These are phyloP conservation scores for Ramalina peruviana DNA, from an alignment of 495 filamentous ascomycete genomes.

Conservation along the genomic window DNA sequence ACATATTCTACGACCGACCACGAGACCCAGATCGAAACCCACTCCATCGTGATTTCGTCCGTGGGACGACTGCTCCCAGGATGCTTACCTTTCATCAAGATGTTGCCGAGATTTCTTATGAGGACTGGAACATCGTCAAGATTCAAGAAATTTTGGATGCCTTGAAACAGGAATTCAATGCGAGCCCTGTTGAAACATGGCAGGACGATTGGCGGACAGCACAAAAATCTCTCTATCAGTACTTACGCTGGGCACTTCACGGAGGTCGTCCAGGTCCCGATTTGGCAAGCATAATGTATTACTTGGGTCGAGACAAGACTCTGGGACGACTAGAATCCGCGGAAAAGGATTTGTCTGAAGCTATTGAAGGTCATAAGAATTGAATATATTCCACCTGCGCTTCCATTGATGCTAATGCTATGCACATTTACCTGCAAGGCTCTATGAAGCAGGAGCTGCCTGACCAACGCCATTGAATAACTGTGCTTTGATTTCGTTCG, in stretches of 20 bases:
- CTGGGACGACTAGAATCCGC: slow-evolving; percentile 40
- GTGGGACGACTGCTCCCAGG: neutral
- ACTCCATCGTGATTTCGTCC: neutral
- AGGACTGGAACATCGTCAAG: slow-evolving; percentile 9
- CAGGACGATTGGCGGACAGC: slow-evolving; percentile 12
- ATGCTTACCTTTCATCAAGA: neutral
- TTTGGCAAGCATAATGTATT: slow-evolving; percentile 41
- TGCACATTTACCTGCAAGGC: neutral
- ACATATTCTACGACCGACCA: slow-evolving; percentile 45
- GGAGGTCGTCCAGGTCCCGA: slow-evolving; percentile 44
- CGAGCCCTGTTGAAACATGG: neutral
- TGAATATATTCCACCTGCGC: too few relatives aligned
- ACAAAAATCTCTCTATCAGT: slow-evolving; percentile 36
- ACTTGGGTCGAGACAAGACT: slow-evolving; percentile 49
- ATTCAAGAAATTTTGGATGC: slow-evolving; percentile 1
- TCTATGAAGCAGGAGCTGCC: neutral
- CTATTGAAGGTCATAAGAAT: neutral
- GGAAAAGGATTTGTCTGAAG: neutral
- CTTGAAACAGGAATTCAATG: neutral
- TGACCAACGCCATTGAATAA: slow-evolving; percentile 58
- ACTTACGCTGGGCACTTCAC: slow-evolving; percentile 54
- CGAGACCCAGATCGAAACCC: neutral
- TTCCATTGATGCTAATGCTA: neutral
- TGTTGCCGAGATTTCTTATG: slow-evolving; percentile 3
- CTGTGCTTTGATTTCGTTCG: slow-evolving; percentile 68